A percentile compares a stretch with the other conserved stretches of the same genome.
Evolutionary conservation across 2,329 filamentous ascomycete genomes (phyloP).

Genomic region (Clarireedia paspali): DNA sequence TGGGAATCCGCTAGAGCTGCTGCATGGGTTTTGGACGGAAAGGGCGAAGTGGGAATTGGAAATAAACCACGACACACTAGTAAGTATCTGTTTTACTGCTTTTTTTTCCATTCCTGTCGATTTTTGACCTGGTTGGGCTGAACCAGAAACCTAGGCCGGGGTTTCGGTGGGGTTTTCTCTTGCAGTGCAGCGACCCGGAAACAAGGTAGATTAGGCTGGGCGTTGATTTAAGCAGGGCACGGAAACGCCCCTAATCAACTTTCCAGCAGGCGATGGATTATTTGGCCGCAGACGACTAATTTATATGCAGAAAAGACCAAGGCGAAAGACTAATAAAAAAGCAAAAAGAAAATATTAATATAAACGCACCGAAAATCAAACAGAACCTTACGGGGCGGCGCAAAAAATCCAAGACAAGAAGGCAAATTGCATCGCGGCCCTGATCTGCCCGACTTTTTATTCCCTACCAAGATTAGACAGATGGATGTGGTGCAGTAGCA

Average conservation of each 20-base stretch:
- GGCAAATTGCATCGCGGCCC: slow-evolving; percentile 1
- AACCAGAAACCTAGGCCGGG: slow-evolving; percentile 4
- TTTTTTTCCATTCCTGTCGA: neutral
- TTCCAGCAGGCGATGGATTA: neutral
- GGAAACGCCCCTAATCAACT: neutral
- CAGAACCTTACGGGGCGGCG: neutral
- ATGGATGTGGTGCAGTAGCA: slow-evolving; percentile 1
- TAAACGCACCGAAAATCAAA: neutral
- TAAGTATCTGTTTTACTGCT: neutral
- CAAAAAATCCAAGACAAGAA: neutral
- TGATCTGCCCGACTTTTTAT: neutral
- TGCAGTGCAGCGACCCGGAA: slow-evolving; percentile 3
- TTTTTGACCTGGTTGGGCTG: slow-evolving; percentile 3
- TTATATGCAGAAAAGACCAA: neutral
- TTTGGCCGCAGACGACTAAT: neutral
- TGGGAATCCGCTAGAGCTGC: neutral
- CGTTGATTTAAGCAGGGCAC: neutral
- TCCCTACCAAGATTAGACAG: neutral
- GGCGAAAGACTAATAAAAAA: neutral
- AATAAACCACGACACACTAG: neutral
- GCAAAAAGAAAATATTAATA: neutral
- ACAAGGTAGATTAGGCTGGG: neutral
- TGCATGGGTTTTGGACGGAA: too few species aligned
- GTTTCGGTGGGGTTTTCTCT: slow-evolving; percentile 4
- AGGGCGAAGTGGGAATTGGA: too few species aligned